Percentiles rank a stretch among this genome's conserved stretches.
These are phyloP conservation scores for Tuber indicum DNA, from an alignment of 495 filamentous ascomycete genomes.

Conservation along the genomic window DNA sequence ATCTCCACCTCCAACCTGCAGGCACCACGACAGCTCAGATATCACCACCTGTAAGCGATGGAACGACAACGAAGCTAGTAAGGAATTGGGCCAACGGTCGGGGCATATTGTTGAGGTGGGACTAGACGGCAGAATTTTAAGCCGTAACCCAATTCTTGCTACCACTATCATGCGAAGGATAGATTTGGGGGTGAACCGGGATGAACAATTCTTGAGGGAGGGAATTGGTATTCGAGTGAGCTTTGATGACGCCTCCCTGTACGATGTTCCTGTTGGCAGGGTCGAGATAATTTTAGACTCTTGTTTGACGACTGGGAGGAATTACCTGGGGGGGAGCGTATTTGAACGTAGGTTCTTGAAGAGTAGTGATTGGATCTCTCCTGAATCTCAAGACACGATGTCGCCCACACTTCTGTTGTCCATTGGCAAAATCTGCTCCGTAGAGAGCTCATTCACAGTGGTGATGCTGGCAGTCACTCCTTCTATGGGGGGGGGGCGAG, in stretches of 20 bases:
- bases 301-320: neutral
- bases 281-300: neutral
- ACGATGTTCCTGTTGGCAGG: neutral
- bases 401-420: neutral
- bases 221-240: neutral
- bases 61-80: neutral
- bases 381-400: neutral
- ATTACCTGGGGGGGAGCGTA: no score
- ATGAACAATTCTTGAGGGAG: neutral
- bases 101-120: neutral
- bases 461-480: neutral
- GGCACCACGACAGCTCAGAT: neutral
- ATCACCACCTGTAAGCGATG: neutral
- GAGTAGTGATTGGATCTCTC: neutral
- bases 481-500: no score
- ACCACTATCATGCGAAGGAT: neutral
- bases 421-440: neutral
- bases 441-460: neutral
- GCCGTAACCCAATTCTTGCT: neutral
- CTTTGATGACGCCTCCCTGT: neutral
- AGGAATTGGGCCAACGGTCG: neutral
- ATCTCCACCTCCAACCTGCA: neutral
- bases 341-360: neutral
- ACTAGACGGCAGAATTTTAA: neutral
- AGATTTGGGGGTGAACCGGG: neutral